These are phyloP conservation scores for Panaeolus papilionaceus DNA, from an alignment of 768 basidiomycete species.

Conservation along the genomic window DNA sequence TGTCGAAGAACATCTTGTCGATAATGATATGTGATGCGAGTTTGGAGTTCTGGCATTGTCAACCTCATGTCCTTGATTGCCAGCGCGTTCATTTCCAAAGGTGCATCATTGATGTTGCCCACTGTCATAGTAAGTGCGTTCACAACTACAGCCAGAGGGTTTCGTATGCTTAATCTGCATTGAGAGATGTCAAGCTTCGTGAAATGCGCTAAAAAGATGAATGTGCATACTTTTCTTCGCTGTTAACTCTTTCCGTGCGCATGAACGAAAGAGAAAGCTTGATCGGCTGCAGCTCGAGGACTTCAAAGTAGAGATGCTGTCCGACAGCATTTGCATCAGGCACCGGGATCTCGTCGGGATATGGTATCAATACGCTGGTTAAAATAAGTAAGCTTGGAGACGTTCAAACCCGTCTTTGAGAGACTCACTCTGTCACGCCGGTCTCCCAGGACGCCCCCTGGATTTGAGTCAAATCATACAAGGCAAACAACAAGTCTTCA, in stretches of 20 bases:
- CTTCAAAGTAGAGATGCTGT: conserved; percentile 92
- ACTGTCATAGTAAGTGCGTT: conserved; percentile 97
- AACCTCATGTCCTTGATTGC: conserved; percentile 94
- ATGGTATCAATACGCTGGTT: conserved; percentile 67
- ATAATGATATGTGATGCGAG: conserved; percentile 89
- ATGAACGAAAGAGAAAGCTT: conserved; percentile 94
- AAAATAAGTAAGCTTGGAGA: not conserved
- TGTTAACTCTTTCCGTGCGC: conserved; percentile 92
- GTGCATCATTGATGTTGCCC: conserved; percentile 96
- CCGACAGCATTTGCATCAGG: conserved; percentile 71
- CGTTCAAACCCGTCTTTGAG: not conserved
- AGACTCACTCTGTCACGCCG: conserved; percentile 71
- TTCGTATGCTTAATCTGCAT: conserved; percentile 74
- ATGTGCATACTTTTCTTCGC: conserved; percentile 83
- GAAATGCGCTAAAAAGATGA: not conserved
- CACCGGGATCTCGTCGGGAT: conserved; percentile 72
- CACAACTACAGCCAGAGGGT: conserved; percentile 91
- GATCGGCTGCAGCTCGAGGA: conserved; percentile 94
- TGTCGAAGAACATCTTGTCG: conserved; percentile 93
- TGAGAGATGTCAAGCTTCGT: conserved; percentile 18
- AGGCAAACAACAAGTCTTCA: conserved; percentile 92
- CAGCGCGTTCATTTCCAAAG: conserved; percentile 92
- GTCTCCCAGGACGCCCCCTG: conserved; percentile 92
- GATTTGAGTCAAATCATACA: conserved; percentile 92
- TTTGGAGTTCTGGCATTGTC: conserved; percentile 82